Base-by-base conservation (phyloP, 106 monocot genomes). In the Narthecium ossifragum region DNA sequence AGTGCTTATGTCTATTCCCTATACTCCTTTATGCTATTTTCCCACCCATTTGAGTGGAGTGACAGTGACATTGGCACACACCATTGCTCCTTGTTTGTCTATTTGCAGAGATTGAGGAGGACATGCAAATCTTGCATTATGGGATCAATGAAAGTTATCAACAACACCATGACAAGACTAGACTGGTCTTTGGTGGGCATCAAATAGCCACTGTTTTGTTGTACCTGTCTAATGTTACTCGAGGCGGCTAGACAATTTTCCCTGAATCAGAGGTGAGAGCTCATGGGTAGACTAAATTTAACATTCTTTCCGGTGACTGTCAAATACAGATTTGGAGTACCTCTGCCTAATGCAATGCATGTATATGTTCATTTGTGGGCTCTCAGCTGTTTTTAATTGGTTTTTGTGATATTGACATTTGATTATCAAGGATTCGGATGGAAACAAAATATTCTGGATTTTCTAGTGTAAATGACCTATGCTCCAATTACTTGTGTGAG, bases 221-320 rank as follows among this genome's bases (percentile, higher is more conserved):
- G 26, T 86, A 70, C 59, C 71, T 86, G 8, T 78, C 86, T 45
- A 71, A 64, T 57, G 85, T 90, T 31, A 62, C 41, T 51, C 55
- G 9, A 7, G 90, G 85, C 20, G 85, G 90, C 34, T 81, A 82
- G 67, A 85, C 72, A 46, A 31, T 82, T 34, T 85, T 85, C 54
- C 76, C 82, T 30, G 70, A 45, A 11, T 85, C 79, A 10, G 66
- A 82, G 81, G 89, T 90, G 46, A 69, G 34, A n/a, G n/a, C n/a
- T n/a, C n/a, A n/a, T n/a, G n/a, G n/a, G n/a, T n/a, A n/a, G n/a
- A n/a, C n/a, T n/a, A n/a, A n/a, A n/a, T n/a, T n/a, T n/a, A n/a
- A n/a, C n/a, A n/a, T n/a, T n/a, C n/a, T n/a, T n/a, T n/a, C n/a
- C n/a, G n/a, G n/a, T n/a, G n/a, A n/a, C n/a, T n/a, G n/a, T n/a